Percentiles rank a stretch among this genome's conserved stretches.
phyloP scores from a whole-genome alignment of 768 basidiomycete species.

The Termitomyces sp. region DNA sequence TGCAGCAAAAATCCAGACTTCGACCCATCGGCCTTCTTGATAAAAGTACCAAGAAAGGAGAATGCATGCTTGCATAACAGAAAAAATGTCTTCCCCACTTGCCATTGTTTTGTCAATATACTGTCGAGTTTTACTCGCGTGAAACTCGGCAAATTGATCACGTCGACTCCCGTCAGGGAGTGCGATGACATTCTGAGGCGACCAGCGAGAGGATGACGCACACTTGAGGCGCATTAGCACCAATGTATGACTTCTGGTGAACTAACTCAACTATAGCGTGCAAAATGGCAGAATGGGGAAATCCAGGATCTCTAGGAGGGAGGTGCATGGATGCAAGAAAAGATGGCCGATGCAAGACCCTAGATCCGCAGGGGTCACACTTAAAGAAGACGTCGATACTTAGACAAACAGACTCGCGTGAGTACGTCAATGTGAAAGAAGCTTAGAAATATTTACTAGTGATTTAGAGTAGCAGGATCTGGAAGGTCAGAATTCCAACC shows the following conservation, averaged over 20 bases:
- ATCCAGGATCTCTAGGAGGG: constrained; percentile 74
- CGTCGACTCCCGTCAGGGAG: constrained; percentile 70
- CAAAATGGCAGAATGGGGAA: constrained; percentile 85
- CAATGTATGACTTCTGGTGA: neutral
- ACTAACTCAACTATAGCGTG: constrained; percentile 73
- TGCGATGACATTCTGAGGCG: constrained; percentile 60
- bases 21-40: constrained; percentile 85
- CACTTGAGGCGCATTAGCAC: constrained; percentile 40
- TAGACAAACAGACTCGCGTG: constrained; percentile 5
- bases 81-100: constrained; percentile 83
- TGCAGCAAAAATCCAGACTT: constrained; percentile 87
- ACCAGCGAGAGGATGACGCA: constrained; percentile 80
- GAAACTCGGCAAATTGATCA: constrained; percentile 85
- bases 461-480: constrained; percentile 63
- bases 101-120: constrained; percentile 89
- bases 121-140: constrained; percentile 80
- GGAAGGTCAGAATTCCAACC: constrained; percentile 88
- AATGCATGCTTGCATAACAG: constrained; percentile 82
- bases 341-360: constrained; percentile 75
- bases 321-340: constrained; percentile 77
- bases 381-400: constrained; percentile 88
- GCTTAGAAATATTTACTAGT: constrained; percentile 52
- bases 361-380: constrained; percentile 81
- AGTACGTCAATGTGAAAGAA: neutral
- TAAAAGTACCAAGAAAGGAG: constrained; percentile 90